These are phyloP conservation scores for Plectranthus barbatus DNA, from an alignment of 257 asterid species.

Conservation along the genomic window DNA sequence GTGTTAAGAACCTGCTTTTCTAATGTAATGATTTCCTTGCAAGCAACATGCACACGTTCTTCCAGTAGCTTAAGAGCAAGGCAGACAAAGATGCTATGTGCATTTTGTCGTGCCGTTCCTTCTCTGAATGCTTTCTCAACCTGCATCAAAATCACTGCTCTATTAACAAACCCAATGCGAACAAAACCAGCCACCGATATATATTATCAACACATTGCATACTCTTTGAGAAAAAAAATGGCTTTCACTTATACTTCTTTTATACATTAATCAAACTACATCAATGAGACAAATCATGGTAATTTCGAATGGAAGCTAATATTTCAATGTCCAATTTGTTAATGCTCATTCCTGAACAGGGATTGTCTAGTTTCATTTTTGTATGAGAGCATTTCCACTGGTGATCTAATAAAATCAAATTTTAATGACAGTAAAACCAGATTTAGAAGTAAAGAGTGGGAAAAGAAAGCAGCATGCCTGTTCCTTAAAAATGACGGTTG, in stretches of 20 bases:
- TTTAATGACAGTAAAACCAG: neutral
- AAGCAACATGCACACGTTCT: constrained; percentile 84
- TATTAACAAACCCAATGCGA: constrained; percentile 13
- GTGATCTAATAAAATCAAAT: neutral
- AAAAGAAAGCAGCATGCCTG: constrained; percentile 51
- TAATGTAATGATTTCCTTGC: constrained; percentile 87
- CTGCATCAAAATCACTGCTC: constrained; percentile 35
- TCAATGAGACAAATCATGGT: neutral
- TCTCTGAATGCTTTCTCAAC: constrained; percentile 98
- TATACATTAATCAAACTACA: constrained; percentile 9
- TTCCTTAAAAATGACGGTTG: constrained; percentile 94
- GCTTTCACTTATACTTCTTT: neutral
- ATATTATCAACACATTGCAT: constrained; percentile 1
- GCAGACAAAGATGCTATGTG: constrained; percentile 93
- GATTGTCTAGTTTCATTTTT: neutral
- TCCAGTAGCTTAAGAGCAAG: constrained; percentile 85
- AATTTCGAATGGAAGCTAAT: neutral
- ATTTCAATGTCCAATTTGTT: neutral
- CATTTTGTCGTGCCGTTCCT: constrained; percentile 99
- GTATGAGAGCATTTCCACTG: neutral
- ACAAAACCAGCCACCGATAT: constrained; percentile 5
- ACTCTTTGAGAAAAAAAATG: neutral
- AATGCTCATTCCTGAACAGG: neutral
- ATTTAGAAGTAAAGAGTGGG: neutral
- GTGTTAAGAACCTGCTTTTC: constrained; percentile 77